These are phyloP conservation scores for Suillus bovinus DNA, from an alignment of 768 basidiomycete genomes.

Conservation along the genomic window DNA sequence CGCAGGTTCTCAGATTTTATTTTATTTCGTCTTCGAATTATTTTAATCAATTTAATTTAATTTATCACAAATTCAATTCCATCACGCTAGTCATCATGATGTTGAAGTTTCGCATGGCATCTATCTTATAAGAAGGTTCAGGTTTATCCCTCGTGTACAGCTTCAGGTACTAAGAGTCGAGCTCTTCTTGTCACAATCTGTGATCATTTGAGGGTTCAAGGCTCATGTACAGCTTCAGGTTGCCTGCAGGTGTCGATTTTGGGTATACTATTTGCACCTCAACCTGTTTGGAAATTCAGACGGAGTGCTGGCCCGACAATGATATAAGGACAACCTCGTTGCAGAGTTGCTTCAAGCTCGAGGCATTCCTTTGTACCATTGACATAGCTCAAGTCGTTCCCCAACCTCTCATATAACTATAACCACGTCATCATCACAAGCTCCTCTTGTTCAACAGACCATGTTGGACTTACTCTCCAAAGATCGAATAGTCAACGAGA, in stretches of 20 bases:
- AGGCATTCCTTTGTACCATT: not conserved
- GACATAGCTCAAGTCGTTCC: not conserved
- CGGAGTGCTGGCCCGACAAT: not conserved
- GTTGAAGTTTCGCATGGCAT: too few relatives aligned
- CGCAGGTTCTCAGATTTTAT: too few relatives aligned
- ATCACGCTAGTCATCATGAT: too few relatives aligned
- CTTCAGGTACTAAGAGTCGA: not conserved
- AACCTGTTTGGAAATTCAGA: not conserved
- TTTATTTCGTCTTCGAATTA: too few relatives aligned
- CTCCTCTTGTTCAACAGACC: not conserved
- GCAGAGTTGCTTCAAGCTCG: not conserved
- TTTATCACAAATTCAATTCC: too few relatives aligned
- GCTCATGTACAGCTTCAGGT: not conserved
- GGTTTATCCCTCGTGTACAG: too few relatives aligned
- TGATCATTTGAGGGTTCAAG: constrained; percentile 1
- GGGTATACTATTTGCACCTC: not conserved
- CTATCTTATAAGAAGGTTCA: too few relatives aligned
- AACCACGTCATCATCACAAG: too few relatives aligned
- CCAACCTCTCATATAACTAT: too few relatives aligned
- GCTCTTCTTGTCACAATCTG: constrained; percentile 4
- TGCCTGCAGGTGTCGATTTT: not conserved
- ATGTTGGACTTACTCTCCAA: constrained; percentile 5
- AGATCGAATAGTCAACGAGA: constrained; percentile 17
- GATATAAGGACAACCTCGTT: not conserved
- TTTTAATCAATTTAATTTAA: too few relatives aligned